Evolutionary conservation across 1,284 basidiomycete genomes (phyloP), one percentile per base, ranked within the genome.

Genomic region (Cryptococcus jaspeensis): DNA sequence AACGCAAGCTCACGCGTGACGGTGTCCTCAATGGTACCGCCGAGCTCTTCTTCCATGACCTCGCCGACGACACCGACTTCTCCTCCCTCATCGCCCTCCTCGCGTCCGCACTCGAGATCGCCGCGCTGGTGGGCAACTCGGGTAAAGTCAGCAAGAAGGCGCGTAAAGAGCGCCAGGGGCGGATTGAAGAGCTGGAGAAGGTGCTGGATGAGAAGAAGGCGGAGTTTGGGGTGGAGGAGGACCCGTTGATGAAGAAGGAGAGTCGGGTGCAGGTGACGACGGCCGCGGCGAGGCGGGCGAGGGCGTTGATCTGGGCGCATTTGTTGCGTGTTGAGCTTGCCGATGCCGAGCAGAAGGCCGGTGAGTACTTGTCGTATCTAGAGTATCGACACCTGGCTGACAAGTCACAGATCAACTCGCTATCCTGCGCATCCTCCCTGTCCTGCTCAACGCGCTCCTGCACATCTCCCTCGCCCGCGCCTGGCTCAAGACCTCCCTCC

Each of bases 1-100:
- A 88, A 65, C 84, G 90, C 54, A 83, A 87, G 62, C 87, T 86
- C 74, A 99, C 96, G 32, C 96, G 97, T 75, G 96, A 99, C 67
- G 92, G 92, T 43, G 84, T 98, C 52, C 82, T 92, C 62, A 87
- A 88, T 49, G 81, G 81, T 44, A 92, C 92, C 0, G 95, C 95
- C 1, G 87, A 92, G 48, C 81, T 83, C 1, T 96, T 94, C 81
- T 99, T 98, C 85, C 90, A 90, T 74, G 80, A 83, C 16, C 72
- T 98, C 28, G 85, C 84, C 42, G 95, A 98, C 71, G 87, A 89
- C 47, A 88, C 89, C 6, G 82, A 82, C 1, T 84, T 91, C 64
- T 80, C 84, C 23, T 87, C 92, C 37, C 81, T 97, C 22, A 75
- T 97, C 56, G 83, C 83, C 20, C 82, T 89, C 1, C 80, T 99